Evolutionary conservation across 225 moss, liverwort and hornwort genomes (phyloP), one percentile per base, ranked within the genome.

Genomic region (Antitrichia curtipendula): DNA sequence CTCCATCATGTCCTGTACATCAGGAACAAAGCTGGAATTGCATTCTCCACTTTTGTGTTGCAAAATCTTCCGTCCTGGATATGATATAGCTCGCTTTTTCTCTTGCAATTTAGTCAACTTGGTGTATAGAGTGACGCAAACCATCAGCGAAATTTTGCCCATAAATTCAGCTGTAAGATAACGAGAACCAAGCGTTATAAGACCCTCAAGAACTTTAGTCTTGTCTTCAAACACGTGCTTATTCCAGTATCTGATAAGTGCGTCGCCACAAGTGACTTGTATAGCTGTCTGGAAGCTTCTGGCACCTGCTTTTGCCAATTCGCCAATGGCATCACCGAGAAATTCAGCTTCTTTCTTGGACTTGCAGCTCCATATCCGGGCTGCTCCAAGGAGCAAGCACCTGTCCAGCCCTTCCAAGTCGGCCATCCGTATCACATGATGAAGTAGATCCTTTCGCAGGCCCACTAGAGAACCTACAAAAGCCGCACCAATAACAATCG

Each of bases 341-440:
- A 92, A 94, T 47, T 91, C 88, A 56, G 91, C 90, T 77, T 94
- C 94, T 78, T 88, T 88, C 62, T 87, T 72, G 34, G 91, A 87
- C 89, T 92, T 94, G 92, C 94, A 94, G 90, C 94, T 92, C 94
- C 94, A 94, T 63, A 94, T 92, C 50, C 94, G 90, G 47, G 94
- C 94, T 83, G 92, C 94, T 86, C 92, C 94, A 70, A 94, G 88
- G 50, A 92, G 91, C 86, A 94, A 78, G 90, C 94, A 94, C 83
- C 92, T 85, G 84, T 94, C 90, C 84, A 94, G 71, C 65, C 92
- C 92, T 87, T 94, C 91, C 84, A 90, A 78, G 77, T 94, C 92
- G 56, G 92, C 91, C 92, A 94, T 88, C 88, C 63, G 86, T 59
- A 94, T 81, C 71, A 94, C 91, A 89, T 91, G 94, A 74, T 87